Evolutionary conservation across 73 alveolate species (phyloP), one percentile per base, ranked within the genome.

Genomic region (Paramecium primaurelia): DNA sequence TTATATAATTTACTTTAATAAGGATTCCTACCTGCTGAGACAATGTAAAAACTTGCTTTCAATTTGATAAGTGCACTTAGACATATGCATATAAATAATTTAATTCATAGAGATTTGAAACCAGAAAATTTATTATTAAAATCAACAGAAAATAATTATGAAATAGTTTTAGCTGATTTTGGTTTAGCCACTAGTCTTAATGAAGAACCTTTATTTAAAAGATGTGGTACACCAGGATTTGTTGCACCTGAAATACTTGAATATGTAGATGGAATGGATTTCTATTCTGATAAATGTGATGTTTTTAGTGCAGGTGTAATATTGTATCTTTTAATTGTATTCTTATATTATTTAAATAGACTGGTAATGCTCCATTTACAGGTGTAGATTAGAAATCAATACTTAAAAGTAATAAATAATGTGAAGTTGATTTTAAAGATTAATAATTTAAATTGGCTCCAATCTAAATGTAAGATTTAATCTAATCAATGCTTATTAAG

Each of bases 21-120:
- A 80, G 91, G 91, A 11, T 80, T 80, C 16, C 71, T 88, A 22
- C 58, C 94, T 10, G 85, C 71, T 20, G 85, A 71, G 8, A 58
- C 37, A 3, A 20, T 84, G 40, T 40, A 69, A 91, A 88, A 49
- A 25, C 83, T 88, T 2, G 64, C 92, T 25, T 64, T 69, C 26
- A 88, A 88, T 84, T 42, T 97, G 26, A 80, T 95, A 49, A 93
- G 97, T 18, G 97, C 97, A 34, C 90, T 97, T 8, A 97, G 93
- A 71, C 97, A 96, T 93, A 69, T 95, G 68, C 99, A 97, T 86
- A 47, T 92, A 14, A 96, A 94, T 28, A 93, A 95, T 86, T 93
- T 97, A n/a, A 64, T 95, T 68, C 99, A 97, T 83, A 59, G 99
- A 71, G 99, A 97, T 91, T 86, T 97, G 69, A 97, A 97, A 83